phyloP scores from a whole-genome alignment of 2,329 filamentous ascomycete species.

The Hypoxylon sp. region DNA sequence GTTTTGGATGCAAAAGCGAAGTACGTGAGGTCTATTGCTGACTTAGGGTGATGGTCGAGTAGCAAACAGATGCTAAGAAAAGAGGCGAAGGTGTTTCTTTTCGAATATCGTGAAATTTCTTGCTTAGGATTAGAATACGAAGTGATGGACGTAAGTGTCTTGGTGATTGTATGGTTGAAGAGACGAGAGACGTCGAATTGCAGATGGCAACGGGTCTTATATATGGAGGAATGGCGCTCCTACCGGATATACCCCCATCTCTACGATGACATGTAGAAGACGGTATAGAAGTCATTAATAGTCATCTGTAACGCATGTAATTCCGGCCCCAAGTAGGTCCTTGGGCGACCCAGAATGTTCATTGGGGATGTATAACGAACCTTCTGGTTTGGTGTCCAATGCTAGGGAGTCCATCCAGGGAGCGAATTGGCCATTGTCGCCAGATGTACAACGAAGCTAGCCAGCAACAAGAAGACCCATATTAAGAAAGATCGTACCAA shows the following conservation, averaged over 20 bases:
- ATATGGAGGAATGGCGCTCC: slow-evolving; percentile 17
- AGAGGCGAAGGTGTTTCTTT: background rate
- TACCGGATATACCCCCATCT: slow-evolving; percentile 6
- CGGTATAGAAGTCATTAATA: slow-evolving; percentile 8
- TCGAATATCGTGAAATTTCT: background rate
- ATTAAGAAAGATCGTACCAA: slow-evolving; percentile 3
- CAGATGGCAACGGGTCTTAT: slow-evolving; percentile 11
- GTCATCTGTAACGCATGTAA: slow-evolving; percentile 11
- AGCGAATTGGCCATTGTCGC: background rate
- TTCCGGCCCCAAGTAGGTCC: slow-evolving; percentile 7
- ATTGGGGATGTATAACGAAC: slow-evolving; percentile 13
- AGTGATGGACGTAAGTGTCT: slow-evolving; percentile 4
- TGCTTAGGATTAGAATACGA: background rate
- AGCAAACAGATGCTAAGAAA: background rate
- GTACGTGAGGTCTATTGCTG: background rate
- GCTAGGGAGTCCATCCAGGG: slow-evolving; percentile 7
- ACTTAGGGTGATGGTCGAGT: background rate
- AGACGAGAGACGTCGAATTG: background rate
- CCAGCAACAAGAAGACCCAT: background rate
- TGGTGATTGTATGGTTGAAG: slow-evolving; percentile 1
- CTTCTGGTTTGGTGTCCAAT: slow-evolving; percentile 1
- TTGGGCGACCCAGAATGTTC: slow-evolving; percentile 2
- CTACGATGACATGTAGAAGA: background rate
- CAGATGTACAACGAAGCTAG: background rate
- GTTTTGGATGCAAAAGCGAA: background rate